These are phyloP conservation scores for Ganoderma multipileum DNA, from an alignment of 1,284 basidiomycete genomes.

Conservation along the genomic window DNA sequence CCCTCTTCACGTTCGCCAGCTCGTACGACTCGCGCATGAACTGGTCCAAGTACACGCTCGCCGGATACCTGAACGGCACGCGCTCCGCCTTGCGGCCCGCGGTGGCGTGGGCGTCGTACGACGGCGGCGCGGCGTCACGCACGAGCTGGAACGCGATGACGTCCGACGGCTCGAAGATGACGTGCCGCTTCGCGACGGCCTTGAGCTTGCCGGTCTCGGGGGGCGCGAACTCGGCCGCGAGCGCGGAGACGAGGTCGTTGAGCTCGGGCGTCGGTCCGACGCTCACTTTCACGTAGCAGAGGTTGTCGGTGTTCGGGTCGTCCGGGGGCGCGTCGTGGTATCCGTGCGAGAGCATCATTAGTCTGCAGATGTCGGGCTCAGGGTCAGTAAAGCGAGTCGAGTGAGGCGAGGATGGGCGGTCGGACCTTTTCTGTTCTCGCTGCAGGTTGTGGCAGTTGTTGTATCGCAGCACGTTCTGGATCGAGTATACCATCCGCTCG, in stretches of 20 bases:
- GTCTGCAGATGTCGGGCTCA: constrained; percentile 33
- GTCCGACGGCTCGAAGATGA: constrained; percentile 67
- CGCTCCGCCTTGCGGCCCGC: constrained; percentile 41
- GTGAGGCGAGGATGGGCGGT: not conserved
- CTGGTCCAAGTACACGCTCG: constrained; percentile 70
- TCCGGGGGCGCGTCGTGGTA: constrained; percentile 40
- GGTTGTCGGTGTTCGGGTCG: constrained; percentile 41
- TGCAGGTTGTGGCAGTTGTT: constrained; percentile 23
- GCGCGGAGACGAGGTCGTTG: constrained; percentile 65
- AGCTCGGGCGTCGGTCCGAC: constrained; percentile 44
- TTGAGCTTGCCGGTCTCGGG: constrained; percentile 23
- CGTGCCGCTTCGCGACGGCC: constrained; percentile 42
- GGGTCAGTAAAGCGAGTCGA: not conserved
- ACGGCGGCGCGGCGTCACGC: constrained; percentile 38
- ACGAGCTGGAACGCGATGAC: constrained; percentile 65
- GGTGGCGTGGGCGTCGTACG: constrained; percentile 31
- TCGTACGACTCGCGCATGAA: constrained; percentile 67
- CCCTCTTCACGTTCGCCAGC: constrained; percentile 55
- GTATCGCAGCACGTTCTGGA: constrained; percentile 41
- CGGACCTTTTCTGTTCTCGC: constrained; percentile 38
- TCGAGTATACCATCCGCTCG: constrained; percentile 40
- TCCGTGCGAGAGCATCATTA: constrained; percentile 52
- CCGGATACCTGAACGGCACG: constrained; percentile 66
- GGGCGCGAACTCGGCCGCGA: constrained; percentile 55
- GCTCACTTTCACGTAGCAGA: constrained; percentile 49